Conservation (phyloP, 2,329 filamentous ascomycete genomes). For the Hysterium pulicare region DNA sequence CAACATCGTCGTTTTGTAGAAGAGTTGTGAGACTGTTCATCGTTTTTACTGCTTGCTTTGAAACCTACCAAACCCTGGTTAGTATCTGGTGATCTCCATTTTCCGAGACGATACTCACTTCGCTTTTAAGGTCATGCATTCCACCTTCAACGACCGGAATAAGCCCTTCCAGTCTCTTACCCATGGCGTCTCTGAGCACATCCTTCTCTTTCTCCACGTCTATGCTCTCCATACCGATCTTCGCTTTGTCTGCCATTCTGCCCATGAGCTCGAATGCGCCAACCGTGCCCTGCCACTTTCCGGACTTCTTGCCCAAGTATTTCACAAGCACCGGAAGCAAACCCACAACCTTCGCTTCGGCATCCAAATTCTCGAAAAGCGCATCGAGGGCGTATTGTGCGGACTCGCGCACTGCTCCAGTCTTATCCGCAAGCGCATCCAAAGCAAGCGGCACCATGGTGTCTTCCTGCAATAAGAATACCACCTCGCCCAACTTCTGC, state of each 20-base stretch:
- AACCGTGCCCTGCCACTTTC: slow-evolving; percentile 96
- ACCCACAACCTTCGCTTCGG: slow-evolving; percentile 79
- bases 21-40: slow-evolving; percentile 89
- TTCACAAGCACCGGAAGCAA: slow-evolving; percentile 71
- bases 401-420: slow-evolving; percentile 79
- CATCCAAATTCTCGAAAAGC: slow-evolving; percentile 72
- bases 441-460: slow-evolving; percentile 69
- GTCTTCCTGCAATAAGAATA: slow-evolving; percentile 78
- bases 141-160: slow-evolving; percentile 88
- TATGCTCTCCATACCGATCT: slow-evolving; percentile 77
- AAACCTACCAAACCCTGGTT: slow-evolving; percentile 39
- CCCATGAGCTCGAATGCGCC: slow-evolving; percentile 81
- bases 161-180: slow-evolving; percentile 76
- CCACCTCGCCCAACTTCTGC: slow-evolving; percentile 73
- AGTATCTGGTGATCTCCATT: slow-evolving; percentile 7
- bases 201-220: slow-evolving; percentile 88
- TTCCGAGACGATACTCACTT: slow-evolving; percentile 50
- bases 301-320: slow-evolving; percentile 79
- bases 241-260: slow-evolving; percentile 91
- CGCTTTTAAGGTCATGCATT: slow-evolving; percentile 94
- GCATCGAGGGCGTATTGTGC: slow-evolving; percentile 93
- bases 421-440: slow-evolving; percentile 88
- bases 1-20: slow-evolving; percentile 94
- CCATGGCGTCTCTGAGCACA: slow-evolving; percentile 84
- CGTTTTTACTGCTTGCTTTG: slow-evolving; percentile 84